Base-by-base conservation (phyloP, 495 filamentous ascomycete genomes). In the Sordaria brevicollis region DNA sequence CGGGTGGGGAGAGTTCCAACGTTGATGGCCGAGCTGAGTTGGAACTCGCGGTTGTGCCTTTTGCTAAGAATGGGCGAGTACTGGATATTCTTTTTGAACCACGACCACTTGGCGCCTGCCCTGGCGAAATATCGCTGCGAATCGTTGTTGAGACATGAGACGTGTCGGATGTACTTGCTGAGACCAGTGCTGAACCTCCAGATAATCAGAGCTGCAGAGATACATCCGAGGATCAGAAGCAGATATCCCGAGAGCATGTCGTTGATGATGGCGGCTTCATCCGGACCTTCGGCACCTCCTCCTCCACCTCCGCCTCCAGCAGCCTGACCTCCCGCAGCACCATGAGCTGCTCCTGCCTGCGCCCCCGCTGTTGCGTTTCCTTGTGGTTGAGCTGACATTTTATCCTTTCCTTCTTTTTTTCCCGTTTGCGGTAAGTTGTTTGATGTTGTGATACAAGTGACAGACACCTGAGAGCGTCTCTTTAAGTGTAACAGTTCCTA, bases 1-100 rank as follows among this genome's bases (percentile, higher is more conserved):
- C 95, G 83, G 4, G 92, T 92, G 1, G 95, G 95, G 19, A 99
- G 81, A 1, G 94, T 97, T 49, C 95, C 95, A 66, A 97, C 89
- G 73, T 91, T 93, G 76, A 97, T 71, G n/a, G 92, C 93, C 10
- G 86, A 85, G 35, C 91, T 93, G n/a, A 99, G 81, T 75, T 92
- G 90, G 71, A 98, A 85, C 77, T 96, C 92, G 35, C 90, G 85
- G 74, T 97, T 97, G 78, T 97, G 95, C 73, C 94, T 85, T 74
- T 94, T 93, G 34, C 84, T 86, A 72, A 90, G 88, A 29, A 98
- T 79, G 21, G 95, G 95, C 5, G 95, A 87, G 74, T 94, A 94
- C 1, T 95, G 80, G 3, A 98, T 65, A 73, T 95, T 86, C 71
- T 89, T 91, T 84, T 98, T 97, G 67, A 96, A 78, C 82, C 85